Base-by-base conservation (phyloP, 2,329 filamentous ascomycete genomes). In the Arthrobotrys megalospora region DNA sequence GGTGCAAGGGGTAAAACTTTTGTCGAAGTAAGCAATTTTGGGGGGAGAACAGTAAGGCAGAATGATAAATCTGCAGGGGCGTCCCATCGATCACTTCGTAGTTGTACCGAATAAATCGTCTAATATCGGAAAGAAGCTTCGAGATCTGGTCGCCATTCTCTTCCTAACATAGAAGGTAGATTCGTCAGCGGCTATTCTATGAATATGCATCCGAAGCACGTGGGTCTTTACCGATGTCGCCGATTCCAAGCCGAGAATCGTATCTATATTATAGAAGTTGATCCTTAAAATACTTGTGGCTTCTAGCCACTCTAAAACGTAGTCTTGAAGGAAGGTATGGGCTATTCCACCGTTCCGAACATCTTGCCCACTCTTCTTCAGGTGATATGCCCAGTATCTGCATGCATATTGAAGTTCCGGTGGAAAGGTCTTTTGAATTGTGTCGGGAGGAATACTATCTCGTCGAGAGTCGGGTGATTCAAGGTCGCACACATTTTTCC, bases 401-500 rank as follows among this genome's bases (percentile, higher is more conserved):
- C 65, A 68, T 10, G 65, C 65, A 8, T 68, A 68, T 38, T 58
- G 21, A 0, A 69, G 14, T 36, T 60, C 53, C 6, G 41, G 52
- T 0, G 66, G 43, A 28, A 16, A 58, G 1, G 5, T 1, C 11
- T 34, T 5, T 14, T 28, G 19, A n/a, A 55, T 47, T 14, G 36
- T 58, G 8, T 36, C 28, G 7, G 1, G n/a, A 12, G 66, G 6
- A 1, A 69, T 36, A n/a, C 62, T 41, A 6, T 24, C 21, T 21
- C 6, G 36, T 1, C 8, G 8, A 10, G 12, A 7, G 6, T 21
- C 53, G 2, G 43, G 43, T 19, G 41, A 69, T 8, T 11, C 0
- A 16, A 69, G 43, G 10, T 41, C n/a, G 16, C 66, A 69, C 6
- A 84, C 83, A 53, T 84, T 68, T 64, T 82, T 70, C 16, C 76